Conservation (phyloP, 768 basidiomycete genomes). For the Mycena rebaudengoi region DNA sequence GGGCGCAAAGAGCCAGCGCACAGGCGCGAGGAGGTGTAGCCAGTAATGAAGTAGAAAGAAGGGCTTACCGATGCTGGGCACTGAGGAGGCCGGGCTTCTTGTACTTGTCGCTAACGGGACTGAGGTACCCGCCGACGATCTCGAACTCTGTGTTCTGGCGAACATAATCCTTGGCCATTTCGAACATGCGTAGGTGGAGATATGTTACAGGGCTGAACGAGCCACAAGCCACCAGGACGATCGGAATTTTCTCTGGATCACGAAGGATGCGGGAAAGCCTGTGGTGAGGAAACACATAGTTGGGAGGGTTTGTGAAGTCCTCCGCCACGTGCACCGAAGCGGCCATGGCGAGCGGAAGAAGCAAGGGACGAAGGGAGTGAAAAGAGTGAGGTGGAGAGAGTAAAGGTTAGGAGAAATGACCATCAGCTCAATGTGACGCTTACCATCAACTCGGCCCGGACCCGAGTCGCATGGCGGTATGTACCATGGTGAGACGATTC, state of each 20-base stretch:
- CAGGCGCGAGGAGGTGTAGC: background rate
- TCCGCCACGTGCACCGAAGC: constrained; percentile 41
- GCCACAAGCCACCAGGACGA: constrained; percentile 96
- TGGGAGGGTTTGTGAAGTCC: constrained; percentile 68
- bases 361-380: constrained; percentile 15
- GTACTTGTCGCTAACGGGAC: constrained; percentile 95
- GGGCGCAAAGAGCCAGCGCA: background rate
- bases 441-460: no score
- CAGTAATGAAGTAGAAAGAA: constrained; percentile 24
- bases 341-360: constrained; percentile 24
- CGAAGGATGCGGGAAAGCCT: constrained; percentile 66
- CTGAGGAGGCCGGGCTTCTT: constrained; percentile 95
- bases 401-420: constrained; percentile 19
- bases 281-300: constrained; percentile 74
- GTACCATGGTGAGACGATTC: no score
- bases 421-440: no score
- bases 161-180: constrained; percentile 98
- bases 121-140: constrained; percentile 95
- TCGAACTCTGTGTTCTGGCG: constrained; percentile 93
- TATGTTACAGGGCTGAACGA: constrained; percentile 99
- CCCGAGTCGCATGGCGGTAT: no score
- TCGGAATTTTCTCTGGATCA: constrained; percentile 77
- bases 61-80: constrained; percentile 88
- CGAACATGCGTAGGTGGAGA: constrained; percentile 98
- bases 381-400: constrained; percentile 16